Evolutionary conservation across 1,284 basidiomycete genomes (phyloP).

Genomic region (Tremellales sp.): DNA sequence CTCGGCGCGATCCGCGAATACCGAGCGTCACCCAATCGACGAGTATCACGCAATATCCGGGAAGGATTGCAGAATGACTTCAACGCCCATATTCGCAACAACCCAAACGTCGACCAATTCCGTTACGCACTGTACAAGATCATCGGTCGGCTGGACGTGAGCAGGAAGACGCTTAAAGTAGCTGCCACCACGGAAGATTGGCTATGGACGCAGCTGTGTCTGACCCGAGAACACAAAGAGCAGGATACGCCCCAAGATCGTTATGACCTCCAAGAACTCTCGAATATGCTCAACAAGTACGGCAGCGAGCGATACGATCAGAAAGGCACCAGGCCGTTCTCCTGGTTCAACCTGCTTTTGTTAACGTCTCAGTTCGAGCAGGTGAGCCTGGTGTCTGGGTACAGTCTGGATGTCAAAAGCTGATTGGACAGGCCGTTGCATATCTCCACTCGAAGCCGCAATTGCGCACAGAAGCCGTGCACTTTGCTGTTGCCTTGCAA

Average conservation of each 20-base stretch:
- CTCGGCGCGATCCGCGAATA: conserved; percentile 78
- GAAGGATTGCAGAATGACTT: conserved; percentile 68
- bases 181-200: conserved; percentile 94
- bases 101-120: conserved; percentile 78
- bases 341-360: conserved; percentile 87
- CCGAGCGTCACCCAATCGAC: conserved; percentile 74
- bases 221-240: conserved; percentile 62
- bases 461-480: conserved; percentile 89
- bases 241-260: conserved; percentile 57
- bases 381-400: conserved; percentile 53
- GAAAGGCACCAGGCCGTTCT: conserved; percentile 58
- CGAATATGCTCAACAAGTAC: conserved; percentile 75
- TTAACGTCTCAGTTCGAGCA: conserved; percentile 93
- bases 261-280: conserved; percentile 73
- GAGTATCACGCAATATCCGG: conserved; percentile 53
- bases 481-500: conserved; percentile 83
- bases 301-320: conserved; percentile 90
- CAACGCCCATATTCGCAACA: conserved; percentile 87
- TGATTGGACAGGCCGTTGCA: conserved; percentile 68
- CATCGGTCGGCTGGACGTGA: conserved; percentile 85
- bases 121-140: conserved; percentile 94
- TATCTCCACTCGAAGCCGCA: conserved; percentile 84
- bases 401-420: not conserved
- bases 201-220: conserved; percentile 94
- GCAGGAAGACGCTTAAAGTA: conserved; percentile 75